A percentile compares a stretch with the other conserved stretches of the same genome.
Conservation (phyloP, 805 yeast species). For the Kodamaea jinghongensis region DNA sequence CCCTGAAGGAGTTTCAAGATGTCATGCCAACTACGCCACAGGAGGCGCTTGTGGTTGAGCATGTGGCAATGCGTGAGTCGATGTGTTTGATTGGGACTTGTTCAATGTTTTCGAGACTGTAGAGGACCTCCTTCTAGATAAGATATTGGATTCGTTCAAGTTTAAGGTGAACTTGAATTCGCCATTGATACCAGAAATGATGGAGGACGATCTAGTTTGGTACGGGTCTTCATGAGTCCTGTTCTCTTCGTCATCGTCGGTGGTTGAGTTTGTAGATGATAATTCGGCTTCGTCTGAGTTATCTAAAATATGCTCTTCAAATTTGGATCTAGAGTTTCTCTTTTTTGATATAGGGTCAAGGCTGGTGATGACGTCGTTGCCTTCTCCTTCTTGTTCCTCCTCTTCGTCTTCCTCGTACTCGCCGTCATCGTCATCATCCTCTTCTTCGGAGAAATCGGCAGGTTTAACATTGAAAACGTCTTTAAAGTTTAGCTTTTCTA, state of each 20-base stretch:
- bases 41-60: conserved; percentile 1
- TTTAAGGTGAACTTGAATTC: conserved; percentile 55
- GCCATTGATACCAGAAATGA: conserved; percentile 38
- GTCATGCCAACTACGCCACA: no score
- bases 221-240: conserved; percentile 26
- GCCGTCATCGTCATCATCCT: conserved; percentile 12
- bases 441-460: conserved; percentile 3
- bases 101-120: conserved; percentile 14
- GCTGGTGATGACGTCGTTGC: conserved; percentile 14
- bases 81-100: conserved; percentile 7
- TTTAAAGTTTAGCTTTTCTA: conserved; percentile 30
- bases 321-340: conserved; percentile 6
- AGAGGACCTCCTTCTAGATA: conserved; percentile 52
- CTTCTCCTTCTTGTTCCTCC: conserved; percentile 7
- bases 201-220: conserved; percentile 39
- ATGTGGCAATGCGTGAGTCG: conserved; percentile 3
- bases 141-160: conserved; percentile 60
- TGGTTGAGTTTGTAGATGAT: conserved; percentile 12
- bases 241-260: conserved; percentile 16
- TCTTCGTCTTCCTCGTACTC: conserved; percentile 2
- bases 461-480: conserved; percentile 23
- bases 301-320: conserved; percentile 4
- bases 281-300: conserved; percentile 12
- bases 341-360: conserved; percentile 8
- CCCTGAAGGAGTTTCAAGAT: no score